Evolutionary conservation across 2,329 filamentous ascomycete species (phyloP).

Genomic region (Trichoderma cornu-damae): DNA sequence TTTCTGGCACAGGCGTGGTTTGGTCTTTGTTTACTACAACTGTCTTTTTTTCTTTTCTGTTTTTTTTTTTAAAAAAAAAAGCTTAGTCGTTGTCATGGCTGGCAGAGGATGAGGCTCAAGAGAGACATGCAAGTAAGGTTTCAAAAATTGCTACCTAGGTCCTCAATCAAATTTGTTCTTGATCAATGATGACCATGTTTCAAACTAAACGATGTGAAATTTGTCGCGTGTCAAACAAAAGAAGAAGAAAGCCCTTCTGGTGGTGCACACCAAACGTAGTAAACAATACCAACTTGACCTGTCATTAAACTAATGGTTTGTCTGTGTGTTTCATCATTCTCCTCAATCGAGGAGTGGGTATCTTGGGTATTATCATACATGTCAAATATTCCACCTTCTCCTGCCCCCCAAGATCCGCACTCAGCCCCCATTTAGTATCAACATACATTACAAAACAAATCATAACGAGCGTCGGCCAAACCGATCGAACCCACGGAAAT

Average conservation of each 20-base stretch:
- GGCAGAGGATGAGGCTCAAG: background rate
- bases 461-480: constrained; percentile 10
- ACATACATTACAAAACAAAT: constrained; percentile 2
- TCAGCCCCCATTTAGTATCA: background rate
- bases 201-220: background rate
- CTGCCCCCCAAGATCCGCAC: constrained; percentile 11
- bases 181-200: constrained; percentile 6
- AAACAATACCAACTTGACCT: background rate
- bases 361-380: constrained; percentile 24
- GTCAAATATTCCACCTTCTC: background rate
- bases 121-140: constrained; percentile 6
- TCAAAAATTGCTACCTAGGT: constrained; percentile 3
- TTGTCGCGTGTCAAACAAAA: background rate
- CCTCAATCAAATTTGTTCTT: constrained; percentile 14
- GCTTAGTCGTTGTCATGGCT: background rate
- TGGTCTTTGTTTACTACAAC: constrained; percentile 24
- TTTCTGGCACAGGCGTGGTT: constrained; percentile 31
- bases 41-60: constrained; percentile 15
- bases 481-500: background rate
- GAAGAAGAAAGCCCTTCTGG: background rate
- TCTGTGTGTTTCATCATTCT: constrained; percentile 12
- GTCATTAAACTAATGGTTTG: background rate
- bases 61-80: constrained; percentile 17
- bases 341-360: constrained; percentile 17
- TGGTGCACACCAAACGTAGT: background rate